A percentile compares a stretch with the other conserved stretches of the same genome.
Evolutionary conservation across 2,329 filamentous ascomycete genomes (phyloP).

Genomic region (Helotiales sp.): DNA sequence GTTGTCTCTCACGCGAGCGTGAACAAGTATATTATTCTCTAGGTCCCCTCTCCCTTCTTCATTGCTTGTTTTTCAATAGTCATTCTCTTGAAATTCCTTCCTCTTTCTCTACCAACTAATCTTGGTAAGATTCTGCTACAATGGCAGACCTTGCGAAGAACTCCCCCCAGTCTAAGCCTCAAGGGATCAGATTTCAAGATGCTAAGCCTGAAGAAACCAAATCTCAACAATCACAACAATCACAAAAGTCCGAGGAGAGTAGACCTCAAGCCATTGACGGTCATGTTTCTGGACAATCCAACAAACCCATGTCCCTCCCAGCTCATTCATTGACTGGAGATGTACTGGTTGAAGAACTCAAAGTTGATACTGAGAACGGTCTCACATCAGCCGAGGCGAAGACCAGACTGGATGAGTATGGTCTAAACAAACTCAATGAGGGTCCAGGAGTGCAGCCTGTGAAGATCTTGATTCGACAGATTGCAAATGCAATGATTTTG

Average conservation of each 20-base stretch:
- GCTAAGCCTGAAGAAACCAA: background rate
- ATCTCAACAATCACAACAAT: background rate
- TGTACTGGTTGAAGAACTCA: slow-evolving; percentile 58
- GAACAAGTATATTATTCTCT: background rate
- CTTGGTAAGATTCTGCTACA: background rate
- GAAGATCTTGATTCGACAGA: slow-evolving; percentile 68
- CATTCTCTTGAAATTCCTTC: background rate
- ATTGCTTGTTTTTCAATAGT: slow-evolving; percentile 4
- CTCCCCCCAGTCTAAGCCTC: background rate
- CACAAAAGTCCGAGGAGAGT: background rate
- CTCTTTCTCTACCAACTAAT: background rate
- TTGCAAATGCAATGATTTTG: slow-evolving; percentile 73
- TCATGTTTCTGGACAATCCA: slow-evolving; percentile 53
- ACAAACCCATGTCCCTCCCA: slow-evolving; percentile 61
- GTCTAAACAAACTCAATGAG: slow-evolving; percentile 67
- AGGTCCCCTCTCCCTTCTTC: background rate
- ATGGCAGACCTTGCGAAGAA: slow-evolving; percentile 10
- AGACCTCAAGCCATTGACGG: slow-evolving; percentile 22
- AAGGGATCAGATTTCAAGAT: slow-evolving; percentile 8
- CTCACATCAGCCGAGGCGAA: slow-evolving; percentile 60
- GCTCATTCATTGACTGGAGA: slow-evolving; percentile 65
- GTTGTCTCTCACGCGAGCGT: background rate
- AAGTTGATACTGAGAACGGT: slow-evolving; percentile 61
- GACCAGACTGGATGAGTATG: slow-evolving; percentile 59
- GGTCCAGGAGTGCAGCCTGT: slow-evolving; percentile 61